phyloP scores from a whole-genome alignment of 169 alveolate genomes.

The Toxoplasma gondii region DNA sequence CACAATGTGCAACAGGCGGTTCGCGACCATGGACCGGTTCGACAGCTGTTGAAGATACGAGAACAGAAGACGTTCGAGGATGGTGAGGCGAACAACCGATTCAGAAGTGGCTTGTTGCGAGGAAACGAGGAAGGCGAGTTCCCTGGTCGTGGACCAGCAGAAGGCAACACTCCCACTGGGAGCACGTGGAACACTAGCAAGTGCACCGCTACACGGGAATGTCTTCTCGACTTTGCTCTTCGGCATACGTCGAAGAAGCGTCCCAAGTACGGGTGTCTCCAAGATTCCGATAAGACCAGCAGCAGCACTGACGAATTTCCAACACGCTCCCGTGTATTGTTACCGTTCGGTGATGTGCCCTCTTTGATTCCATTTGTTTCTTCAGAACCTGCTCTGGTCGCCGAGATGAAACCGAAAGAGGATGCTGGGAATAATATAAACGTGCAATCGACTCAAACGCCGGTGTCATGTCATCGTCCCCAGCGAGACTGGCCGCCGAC shows the following conservation, averaged over 20 bases:
- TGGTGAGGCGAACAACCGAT: neutral
- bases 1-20: neutral
- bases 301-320: no score
- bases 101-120: neutral
- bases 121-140: neutral
- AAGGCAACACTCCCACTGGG: neutral
- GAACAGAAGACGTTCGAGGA: neutral
- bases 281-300: no score
- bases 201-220: neutral
- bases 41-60: neutral
- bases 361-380: no score
- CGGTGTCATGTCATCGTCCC: no score
- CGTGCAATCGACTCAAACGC: no score
- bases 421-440: no score
- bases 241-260: neutral
- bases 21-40: neutral
- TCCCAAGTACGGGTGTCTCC: neutral
- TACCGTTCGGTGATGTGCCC: no score
- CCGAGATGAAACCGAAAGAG: no score
- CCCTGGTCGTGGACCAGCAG: neutral
- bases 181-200: neutral
- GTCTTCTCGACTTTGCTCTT: neutral
- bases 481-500: no score
- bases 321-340: no score
- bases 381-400: no score